phyloP scores from a whole-genome alignment of 148 eudicot genomes.

The Rhododendron mucronatum region DNA sequence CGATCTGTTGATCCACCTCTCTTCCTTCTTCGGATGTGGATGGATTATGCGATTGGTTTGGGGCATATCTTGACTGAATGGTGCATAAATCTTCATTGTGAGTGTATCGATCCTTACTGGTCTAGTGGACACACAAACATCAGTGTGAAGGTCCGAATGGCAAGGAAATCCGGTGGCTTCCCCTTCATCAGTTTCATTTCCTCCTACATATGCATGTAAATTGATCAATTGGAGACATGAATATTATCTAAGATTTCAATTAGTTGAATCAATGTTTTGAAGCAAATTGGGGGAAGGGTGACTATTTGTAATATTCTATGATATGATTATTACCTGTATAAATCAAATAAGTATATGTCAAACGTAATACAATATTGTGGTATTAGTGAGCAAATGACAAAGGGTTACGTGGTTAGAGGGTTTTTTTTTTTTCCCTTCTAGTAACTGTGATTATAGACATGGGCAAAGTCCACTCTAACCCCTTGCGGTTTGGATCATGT shows the following conservation, averaged over 20 bases:
- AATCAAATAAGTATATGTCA: too few species aligned
- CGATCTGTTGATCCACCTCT: slow-evolving; percentile 6
- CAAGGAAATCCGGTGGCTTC: slow-evolving; percentile 36
- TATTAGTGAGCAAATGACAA: not conserved
- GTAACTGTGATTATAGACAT: too few species aligned
- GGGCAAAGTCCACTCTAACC: too few species aligned
- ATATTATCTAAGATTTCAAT: not conserved
- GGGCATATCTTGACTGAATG: not conserved
- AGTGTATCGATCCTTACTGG: slow-evolving; percentile 7
- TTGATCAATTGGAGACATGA: not conserved
- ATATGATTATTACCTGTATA: not conserved
- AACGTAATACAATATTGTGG: not conserved
- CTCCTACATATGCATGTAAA: slow-evolving; percentile 12
- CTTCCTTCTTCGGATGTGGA: slow-evolving; percentile 53
- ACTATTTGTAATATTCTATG: not conserved
- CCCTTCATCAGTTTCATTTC: slow-evolving; percentile 17
- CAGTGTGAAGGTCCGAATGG: slow-evolving; percentile 18
- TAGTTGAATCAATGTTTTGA: not conserved
- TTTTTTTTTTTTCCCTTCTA: too few species aligned
- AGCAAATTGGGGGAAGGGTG: not conserved
- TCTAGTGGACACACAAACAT: slow-evolving; percentile 28
- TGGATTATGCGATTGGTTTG: slow-evolving; percentile 5
- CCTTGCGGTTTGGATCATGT: too few species aligned
- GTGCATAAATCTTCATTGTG: too few species aligned
- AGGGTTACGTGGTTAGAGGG: too few species aligned